Evolutionary conservation across 2,329 filamentous ascomycete genomes (phyloP).

Genomic region (Bimuria novae-zelandiae): DNA sequence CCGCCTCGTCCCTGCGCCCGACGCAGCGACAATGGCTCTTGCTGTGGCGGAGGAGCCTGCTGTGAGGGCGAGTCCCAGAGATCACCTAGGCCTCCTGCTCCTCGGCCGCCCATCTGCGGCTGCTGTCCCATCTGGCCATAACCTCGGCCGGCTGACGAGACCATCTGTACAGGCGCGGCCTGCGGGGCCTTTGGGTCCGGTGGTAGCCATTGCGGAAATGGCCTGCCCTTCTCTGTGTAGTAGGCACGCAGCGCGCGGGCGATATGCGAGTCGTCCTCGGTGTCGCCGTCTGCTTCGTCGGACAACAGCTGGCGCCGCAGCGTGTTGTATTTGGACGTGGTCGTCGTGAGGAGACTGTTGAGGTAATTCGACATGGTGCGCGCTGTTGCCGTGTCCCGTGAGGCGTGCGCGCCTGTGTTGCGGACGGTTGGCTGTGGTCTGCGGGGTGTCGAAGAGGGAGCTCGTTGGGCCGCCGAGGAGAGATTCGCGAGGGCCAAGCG

Average conservation of each 20-base stretch:
- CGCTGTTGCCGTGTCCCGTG: neutral
- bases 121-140: conserved; percentile 30
- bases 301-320: conserved; percentile 70
- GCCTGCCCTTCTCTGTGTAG: conserved; percentile 84
- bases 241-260: conserved; percentile 91
- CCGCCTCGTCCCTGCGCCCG: conserved; percentile 50
- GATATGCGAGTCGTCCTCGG: conserved; percentile 89
- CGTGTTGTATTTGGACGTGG: conserved; percentile 61
- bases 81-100: conserved; percentile 54
- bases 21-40: conserved; percentile 50
- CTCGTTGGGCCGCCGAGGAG: neutral
- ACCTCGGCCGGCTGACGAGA: conserved; percentile 50
- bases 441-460: neutral
- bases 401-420: neutral
- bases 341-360: conserved; percentile 68
- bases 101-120: conserved; percentile 46
- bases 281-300: conserved; percentile 58
- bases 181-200: conserved; percentile 80
- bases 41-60: conserved; percentile 40
- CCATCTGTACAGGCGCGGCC: conserved; percentile 56
- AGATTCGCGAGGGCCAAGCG: conserved; percentile 4
- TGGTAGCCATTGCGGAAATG: conserved; percentile 85
- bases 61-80: conserved; percentile 59
- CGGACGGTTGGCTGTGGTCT: neutral
- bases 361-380: conserved; percentile 70